Conservation (phyloP, 192 early-diverging fungal genomes). For the Allomyces javanicus region DNA sequence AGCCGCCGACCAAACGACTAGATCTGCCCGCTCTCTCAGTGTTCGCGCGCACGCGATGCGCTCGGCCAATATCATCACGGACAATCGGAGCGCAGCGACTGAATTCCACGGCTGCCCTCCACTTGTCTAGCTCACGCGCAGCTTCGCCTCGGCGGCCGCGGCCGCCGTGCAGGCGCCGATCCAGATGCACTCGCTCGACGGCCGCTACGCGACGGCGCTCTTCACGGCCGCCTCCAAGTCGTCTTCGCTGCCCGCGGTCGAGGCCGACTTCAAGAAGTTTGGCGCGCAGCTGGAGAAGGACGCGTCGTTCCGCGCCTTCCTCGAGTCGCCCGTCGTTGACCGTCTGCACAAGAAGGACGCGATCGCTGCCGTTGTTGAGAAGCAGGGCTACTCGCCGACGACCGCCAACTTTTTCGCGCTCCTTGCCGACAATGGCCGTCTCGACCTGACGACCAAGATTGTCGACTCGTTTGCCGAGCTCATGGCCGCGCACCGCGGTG, state of each 20-base stretch:
- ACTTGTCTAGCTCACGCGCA: no score
- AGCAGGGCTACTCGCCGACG: slow-evolving; percentile 48
- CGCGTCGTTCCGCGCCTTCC: slow-evolving; percentile 38
- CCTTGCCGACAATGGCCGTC: slow-evolving; percentile 85
- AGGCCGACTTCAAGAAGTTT: slow-evolving; percentile 60
- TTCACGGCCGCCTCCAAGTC: slow-evolving; percentile 78
- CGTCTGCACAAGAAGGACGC: slow-evolving; percentile 55
- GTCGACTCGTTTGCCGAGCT: slow-evolving; percentile 57
- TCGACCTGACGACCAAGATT: slow-evolving; percentile 64
- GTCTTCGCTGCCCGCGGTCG: slow-evolving; percentile 57
- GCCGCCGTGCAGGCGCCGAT: slow-evolving; percentile 40
- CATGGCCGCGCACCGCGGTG: slow-evolving; percentile 75
- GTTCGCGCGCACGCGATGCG: no score
- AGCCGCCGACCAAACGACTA: no score
- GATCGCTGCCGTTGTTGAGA: slow-evolving; percentile 41
- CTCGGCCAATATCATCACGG: no score
- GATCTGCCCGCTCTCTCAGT: no score
- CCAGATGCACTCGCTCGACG: slow-evolving; percentile 78
- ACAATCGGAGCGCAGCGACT: no score
- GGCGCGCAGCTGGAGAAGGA: slow-evolving; percentile 49
- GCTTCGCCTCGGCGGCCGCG: no score
- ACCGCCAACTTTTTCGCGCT: slow-evolving; percentile 82
- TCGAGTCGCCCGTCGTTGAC: slow-evolving; percentile 77
- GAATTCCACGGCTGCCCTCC: no score
- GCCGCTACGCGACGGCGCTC: slow-evolving; percentile 92